Base-by-base conservation (phyloP, 176 grass and related monocot genomes). In the Musa troglodytarum region DNA sequence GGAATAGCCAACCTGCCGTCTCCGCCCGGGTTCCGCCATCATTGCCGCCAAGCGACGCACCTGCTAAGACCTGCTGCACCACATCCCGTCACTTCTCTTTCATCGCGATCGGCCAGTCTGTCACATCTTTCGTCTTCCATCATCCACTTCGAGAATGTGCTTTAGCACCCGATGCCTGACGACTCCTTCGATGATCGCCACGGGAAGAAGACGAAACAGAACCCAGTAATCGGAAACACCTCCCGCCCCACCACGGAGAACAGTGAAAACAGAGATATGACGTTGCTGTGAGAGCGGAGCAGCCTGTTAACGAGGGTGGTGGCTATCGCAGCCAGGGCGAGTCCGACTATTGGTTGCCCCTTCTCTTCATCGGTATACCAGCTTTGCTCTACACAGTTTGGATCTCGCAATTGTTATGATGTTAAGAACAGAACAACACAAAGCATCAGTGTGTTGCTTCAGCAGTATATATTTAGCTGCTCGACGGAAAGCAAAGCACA, bases 1-100 rank as follows among this genome's bases (percentile, higher is more conserved):
- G 86, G 43, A 93, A 50, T 78, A 84, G 86, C 74, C 90, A 98
- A 78, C 87, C 82, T 77, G 82, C 90, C 54, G 94, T 93, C 22
- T 98, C 90, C 16, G 76, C 74, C 56, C 94, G 90, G 8, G 76
- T 93, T 63, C 90, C 15, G 79, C 86, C 61, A 87, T 93, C 88
- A 93, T 89, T 75, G 86, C 88, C 23, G 58, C 78, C 68, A 98
- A 98, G 82, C 78, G 53, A 28, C 94, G 90, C 14, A 73, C 19
- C 68, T 98, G 94, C 72, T 90, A 98, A 87, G 84, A 82, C 68
- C 79, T 52, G 34, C 34, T 43, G 34, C 34, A 43, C 34, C 34
- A 76, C 24, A 52, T 59, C 9, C 21, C 10, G 11, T 49, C 9
- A 20, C 71, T 54, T n/a, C 50, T 34, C 0, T 22, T 15, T 20